Conservation (phyloP, 2,329 filamentous ascomycete genomes). For the Cercospora citrullina region DNA sequence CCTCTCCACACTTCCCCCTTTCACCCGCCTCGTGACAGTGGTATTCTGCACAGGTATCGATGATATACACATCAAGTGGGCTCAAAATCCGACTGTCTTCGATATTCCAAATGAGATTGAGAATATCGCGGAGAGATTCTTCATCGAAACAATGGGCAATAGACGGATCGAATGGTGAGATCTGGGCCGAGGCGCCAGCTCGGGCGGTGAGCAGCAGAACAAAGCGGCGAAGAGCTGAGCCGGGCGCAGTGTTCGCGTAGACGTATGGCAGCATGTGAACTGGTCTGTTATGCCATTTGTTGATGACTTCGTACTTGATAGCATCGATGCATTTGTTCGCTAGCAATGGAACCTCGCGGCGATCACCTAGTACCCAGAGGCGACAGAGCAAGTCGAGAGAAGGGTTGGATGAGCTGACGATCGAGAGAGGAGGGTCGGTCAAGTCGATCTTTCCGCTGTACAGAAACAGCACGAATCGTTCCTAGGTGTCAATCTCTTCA, state of each 20-base stretch:
- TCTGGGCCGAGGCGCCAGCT: neutral
- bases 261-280: neutral
- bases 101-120: neutral
- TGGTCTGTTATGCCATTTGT: neutral
- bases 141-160: neutral
- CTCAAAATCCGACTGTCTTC: neutral
- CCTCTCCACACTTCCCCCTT: neutral
- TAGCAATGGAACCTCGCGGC: neutral
- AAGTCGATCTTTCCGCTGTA: neutral
- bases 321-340: neutral
- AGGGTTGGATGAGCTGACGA: too few species aligned
- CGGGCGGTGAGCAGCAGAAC: neutral
- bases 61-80: too few species aligned
- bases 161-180: neutral
- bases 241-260: constrained; percentile 11
- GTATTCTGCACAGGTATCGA: neutral
- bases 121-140: neutral
- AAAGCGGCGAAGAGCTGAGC: neutral
- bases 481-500: neutral
- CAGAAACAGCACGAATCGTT: neutral
- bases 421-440: neutral
- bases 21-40: neutral
- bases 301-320: neutral
- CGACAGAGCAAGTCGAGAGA: neutral
- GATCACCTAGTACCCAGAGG: neutral